Evolutionary conservation across 192 early-diverging fungal genomes (phyloP).

Genomic region (Coemansia nantahalensis): DNA sequence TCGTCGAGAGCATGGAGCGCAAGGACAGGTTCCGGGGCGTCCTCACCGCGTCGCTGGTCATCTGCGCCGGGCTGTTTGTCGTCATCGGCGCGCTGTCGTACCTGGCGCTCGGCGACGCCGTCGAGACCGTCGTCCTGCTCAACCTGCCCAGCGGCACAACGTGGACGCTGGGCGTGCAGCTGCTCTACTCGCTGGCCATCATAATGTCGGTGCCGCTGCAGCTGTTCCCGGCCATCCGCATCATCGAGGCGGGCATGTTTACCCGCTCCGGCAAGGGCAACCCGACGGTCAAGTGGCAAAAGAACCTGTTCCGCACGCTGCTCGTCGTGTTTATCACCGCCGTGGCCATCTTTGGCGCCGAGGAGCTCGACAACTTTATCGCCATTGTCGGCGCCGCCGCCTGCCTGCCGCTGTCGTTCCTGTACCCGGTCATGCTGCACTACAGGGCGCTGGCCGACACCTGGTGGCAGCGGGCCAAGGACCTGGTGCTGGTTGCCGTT

Average conservation of each 20-base stretch:
- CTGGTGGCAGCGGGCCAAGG: slow-evolving; percentile 51
- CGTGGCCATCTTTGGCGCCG: slow-evolving; percentile 76
- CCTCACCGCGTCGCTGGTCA: slow-evolving; percentile 67
- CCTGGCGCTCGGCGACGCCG: slow-evolving; percentile 77
- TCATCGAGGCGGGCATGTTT: slow-evolving; percentile 81
- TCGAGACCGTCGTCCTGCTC: slow-evolving; percentile 87
- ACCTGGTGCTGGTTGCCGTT: slow-evolving; percentile 62
- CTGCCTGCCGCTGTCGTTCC: slow-evolving; percentile 72
- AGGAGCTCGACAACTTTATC: slow-evolving; percentile 81
- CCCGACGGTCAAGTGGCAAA: slow-evolving; percentile 77
- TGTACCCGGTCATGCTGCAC: slow-evolving; percentile 87
- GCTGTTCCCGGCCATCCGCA: slow-evolving; percentile 90
- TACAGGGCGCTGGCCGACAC: slow-evolving; percentile 52
- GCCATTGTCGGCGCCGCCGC: slow-evolving; percentile 82
- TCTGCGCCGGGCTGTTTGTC: slow-evolving; percentile 76
- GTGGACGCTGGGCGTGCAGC: slow-evolving; percentile 67
- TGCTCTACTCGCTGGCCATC: slow-evolving; percentile 91
- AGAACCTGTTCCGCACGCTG: slow-evolving; percentile 75
- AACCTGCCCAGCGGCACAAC: slow-evolving; percentile 70
- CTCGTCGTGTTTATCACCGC: slow-evolving; percentile 63
- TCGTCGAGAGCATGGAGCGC: slow-evolving; percentile 79
- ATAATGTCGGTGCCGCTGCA: slow-evolving; percentile 90
- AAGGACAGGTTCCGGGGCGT: slow-evolving; percentile 80
- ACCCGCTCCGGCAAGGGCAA: slow-evolving; percentile 74
- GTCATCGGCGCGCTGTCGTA: slow-evolving; percentile 79